These are phyloP conservation scores for Ensete glaucum DNA, from an alignment of 176 grass and related monocot genomes.

Conservation along the genomic window DNA sequence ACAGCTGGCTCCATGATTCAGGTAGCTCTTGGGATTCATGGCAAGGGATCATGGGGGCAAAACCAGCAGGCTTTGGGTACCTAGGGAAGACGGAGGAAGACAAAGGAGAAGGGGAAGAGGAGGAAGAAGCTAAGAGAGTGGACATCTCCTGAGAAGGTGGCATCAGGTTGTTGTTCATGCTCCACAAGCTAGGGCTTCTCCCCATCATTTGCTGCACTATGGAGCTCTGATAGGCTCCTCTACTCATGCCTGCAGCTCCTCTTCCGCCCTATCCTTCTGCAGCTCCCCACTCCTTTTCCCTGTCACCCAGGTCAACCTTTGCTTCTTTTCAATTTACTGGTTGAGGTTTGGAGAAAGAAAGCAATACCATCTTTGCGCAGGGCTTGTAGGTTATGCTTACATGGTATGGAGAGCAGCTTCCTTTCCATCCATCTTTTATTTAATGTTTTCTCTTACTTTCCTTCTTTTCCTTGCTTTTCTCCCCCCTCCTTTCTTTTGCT, in stretches of 20 bases:
- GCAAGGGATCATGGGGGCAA: constrained; percentile 18
- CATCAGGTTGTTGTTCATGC: neutral
- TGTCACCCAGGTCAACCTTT: constrained; percentile 6
- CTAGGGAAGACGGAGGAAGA: constrained; percentile 42
- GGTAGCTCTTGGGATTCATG: constrained; percentile 28
- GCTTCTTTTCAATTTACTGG: neutral
- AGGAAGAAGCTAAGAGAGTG: neutral
- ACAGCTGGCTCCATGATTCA: constrained; percentile 53
- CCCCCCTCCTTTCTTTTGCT: constrained; percentile 7
- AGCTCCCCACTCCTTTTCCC: neutral
- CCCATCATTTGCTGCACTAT: constrained; percentile 10
- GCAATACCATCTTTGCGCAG: neutral
- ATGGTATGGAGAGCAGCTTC: neutral
- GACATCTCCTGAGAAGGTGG: constrained; percentile 1
- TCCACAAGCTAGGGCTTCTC: constrained; percentile 8
- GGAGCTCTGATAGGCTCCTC: constrained; percentile 1
- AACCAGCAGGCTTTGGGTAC: constrained; percentile 27
- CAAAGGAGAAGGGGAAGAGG: constrained; percentile 28
- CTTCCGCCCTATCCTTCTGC: neutral
- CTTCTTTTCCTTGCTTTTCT: neutral
- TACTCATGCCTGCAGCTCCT: constrained; percentile 1
- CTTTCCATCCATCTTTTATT: constrained; percentile 13
- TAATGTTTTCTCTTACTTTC: neutral
- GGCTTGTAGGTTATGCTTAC: neutral
- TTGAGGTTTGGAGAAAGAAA: neutral